Base-by-base conservation (phyloP, 805 yeast species). In the Kluyveromyces wickerhamii region DNA sequence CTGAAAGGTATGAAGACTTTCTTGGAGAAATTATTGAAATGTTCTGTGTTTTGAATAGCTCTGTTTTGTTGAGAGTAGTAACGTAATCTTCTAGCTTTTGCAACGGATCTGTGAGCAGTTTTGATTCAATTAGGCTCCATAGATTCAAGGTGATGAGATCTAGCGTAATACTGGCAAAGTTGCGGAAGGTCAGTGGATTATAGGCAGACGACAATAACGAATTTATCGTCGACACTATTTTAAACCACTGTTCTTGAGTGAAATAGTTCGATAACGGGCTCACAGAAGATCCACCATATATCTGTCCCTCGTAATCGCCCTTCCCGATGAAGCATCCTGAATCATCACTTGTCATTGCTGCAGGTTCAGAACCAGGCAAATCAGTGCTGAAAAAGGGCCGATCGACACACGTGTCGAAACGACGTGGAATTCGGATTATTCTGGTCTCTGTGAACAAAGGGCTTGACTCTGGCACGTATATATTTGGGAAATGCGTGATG, bases 401-500 rank as follows among this genome's bases (percentile, higher is more conserved):
- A 21, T 42, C 40, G 2, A 52, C 29, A 3, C 66, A 59, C 7
- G 47, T 51, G 12, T 59, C 59, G 37, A 66, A 73, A 2, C 62
- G 38, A 40, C 87, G 53, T 4, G 89, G 86, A 3, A 80, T 63
- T 34, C 88, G 51, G 4, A 80, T 77, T n/a, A 81, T 65, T 39
- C 89, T 58, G 0, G 82, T 73, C 6, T 47, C 37, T 13, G 37
- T 29, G 39, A 48, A 66, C 14, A 34, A 42, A 0, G 38, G 35
- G 2, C 72, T 59, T 6, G 47, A 48, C 3, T 33, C 39, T 3
- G 61, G 50, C 1, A 47, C 66, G 49, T 76, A 68, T 4, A 67
- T 59, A 43, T 78, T 77, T 5, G 86, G 87, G 48, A 78, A 81
- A 54, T 80, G 88, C 21, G 79, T 78, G 7, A 77, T 54, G 14